phyloP scores from a whole-genome alignment of 805 yeast species.

The Starmera dryadoides region DNA sequence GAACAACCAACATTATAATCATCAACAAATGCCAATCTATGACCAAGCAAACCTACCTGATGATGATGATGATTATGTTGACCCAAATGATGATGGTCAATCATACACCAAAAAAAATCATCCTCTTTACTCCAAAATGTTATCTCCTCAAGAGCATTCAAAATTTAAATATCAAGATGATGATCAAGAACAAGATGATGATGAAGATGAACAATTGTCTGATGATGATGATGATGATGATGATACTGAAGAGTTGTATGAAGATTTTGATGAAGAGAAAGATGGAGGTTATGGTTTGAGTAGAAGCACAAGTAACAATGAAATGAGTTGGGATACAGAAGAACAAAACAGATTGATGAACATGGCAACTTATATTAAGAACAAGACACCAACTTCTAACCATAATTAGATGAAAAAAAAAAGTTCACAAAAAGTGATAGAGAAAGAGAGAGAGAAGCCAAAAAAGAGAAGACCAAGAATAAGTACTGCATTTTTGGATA shows the following conservation, averaged over 20 bases:
- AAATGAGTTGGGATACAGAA: slow-evolving; percentile 26
- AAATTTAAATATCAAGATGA: slow-evolving; percentile 16
- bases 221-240: slow-evolving; percentile 16
- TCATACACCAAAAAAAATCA: slow-evolving; percentile 57
- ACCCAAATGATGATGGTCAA: slow-evolving; percentile 77
- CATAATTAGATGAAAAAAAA: background rate
- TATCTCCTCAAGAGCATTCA: slow-evolving; percentile 18
- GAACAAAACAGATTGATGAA: slow-evolving; percentile 23
- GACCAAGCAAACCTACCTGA: slow-evolving; percentile 7
- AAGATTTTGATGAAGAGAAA: slow-evolving; percentile 23
- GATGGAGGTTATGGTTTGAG: slow-evolving; percentile 25
- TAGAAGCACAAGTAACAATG: slow-evolving; percentile 30
- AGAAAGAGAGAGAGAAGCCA: too few species aligned
- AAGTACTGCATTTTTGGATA: background rate
- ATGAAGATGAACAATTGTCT: slow-evolving; percentile 9
- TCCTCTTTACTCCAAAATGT: slow-evolving; percentile 42
- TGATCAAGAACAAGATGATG: slow-evolving; percentile 14
- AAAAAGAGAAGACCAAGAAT: too few species aligned
- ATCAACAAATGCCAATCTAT: slow-evolving; percentile 6
- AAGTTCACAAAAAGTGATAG: background rate
- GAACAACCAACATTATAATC: slow-evolving; percentile 5
- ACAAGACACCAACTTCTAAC: slow-evolving; percentile 6
- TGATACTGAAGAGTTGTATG: slow-evolving; percentile 19
- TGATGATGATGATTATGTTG: slow-evolving; percentile 61
- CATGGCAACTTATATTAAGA: slow-evolving; percentile 23